Evolutionary conservation across 192 early-diverging fungal genomes (phyloP), one percentile per base, ranked within the genome.

Genomic region (Coemansia sp.): DNA sequence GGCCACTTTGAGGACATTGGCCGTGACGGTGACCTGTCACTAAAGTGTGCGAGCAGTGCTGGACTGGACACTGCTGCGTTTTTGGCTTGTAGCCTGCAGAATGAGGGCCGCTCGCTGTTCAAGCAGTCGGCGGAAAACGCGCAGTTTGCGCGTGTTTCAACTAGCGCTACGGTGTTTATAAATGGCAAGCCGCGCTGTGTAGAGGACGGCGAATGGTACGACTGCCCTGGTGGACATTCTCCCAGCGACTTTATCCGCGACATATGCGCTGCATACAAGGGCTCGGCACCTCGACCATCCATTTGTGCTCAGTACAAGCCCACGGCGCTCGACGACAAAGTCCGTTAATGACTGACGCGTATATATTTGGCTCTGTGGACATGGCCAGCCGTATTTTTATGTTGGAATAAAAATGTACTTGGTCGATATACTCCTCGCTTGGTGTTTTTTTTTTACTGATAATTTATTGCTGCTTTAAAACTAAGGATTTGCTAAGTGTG

Each of bases 101-200:
- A 54, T 20, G 66, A 69, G 38, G 89, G 87, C 9, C 49, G 71
- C 15, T 72, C 70, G 2, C 57, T 89, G 56, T 76, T 87, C 58
- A 69, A 73, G 29, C 79, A 70, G 43, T 83, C 79, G n/a, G 79
- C 79, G 5, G 71, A 83, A 41, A 68, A 84, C 35, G 77, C 87
- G 10, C 41, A 70, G 51, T 75, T 75, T 41, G 67, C 79, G 19
- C 84, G 89, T 10, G 79, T 86, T 42, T 59, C 46, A 5, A 84
- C 60, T 12, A 89, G 87, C 64, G 89, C 88, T 29, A 90, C 89
- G 2, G 79, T 92, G 29, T 85, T 74, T 65, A 82, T 92, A 27
- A 65, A 86, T 37, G 79, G 86, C 29, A 84, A 85, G 68, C 75
- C 57, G 36, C 71, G 86, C 14, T 92, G 90, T 70, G 85, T 90